Conservation (phyloP, 2,329 filamentous ascomycete species). For the Incumbomyces delicatus region DNA sequence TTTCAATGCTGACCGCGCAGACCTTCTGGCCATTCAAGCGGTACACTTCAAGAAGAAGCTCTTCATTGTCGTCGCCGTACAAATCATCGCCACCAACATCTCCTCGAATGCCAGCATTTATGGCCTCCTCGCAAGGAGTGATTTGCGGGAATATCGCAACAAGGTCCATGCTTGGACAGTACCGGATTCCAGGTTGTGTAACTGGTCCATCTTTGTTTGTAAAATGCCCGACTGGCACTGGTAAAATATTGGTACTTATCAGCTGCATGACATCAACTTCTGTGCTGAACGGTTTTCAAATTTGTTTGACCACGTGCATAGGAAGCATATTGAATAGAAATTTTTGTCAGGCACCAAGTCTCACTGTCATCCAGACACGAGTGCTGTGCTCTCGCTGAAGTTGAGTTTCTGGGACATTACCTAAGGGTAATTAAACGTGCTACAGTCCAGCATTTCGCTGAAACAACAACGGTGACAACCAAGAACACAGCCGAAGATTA, state of each 20-base stretch:
- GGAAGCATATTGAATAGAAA: no score
- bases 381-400: background rate
- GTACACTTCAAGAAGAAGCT: conserved; percentile 59
- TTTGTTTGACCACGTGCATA: no score
- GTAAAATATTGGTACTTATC: conserved; percentile 1
- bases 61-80: conserved; percentile 45
- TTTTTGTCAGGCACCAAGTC: no score
- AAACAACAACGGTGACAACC: no score
- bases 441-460: no score
- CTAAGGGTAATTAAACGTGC: no score
- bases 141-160: conserved; percentile 45
- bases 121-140: background rate
- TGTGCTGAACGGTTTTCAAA: no score
- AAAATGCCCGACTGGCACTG: background rate
- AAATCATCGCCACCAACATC: conserved; percentile 36
- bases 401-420: no score
- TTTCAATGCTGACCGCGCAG: conserved; percentile 41
- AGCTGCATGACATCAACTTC: background rate
- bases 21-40: conserved; percentile 66
- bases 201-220: background rate
- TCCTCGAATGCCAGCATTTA: background rate
- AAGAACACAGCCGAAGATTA: no score
- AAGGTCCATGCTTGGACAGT: conserved; percentile 79
- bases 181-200: conserved; percentile 24
- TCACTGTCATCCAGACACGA: background rate